These are phyloP conservation scores for Stagonosporopsis cucurbitacearum DNA, from an alignment of 2,329 filamentous ascomycete genomes.

Conservation along the genomic window DNA sequence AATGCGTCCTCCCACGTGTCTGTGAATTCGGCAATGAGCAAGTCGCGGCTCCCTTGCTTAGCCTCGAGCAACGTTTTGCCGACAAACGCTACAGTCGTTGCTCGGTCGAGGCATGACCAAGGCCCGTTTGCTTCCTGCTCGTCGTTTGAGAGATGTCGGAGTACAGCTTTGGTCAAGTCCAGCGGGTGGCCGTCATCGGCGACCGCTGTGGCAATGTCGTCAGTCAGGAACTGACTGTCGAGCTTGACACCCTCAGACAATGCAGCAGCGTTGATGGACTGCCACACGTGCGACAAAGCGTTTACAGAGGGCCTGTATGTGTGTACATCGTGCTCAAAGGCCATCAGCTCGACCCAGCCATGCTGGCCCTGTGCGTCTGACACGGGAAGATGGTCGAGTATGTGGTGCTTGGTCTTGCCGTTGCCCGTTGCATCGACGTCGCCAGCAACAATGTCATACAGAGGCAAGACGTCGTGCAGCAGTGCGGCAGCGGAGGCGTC, in stretches of 20 bases:
- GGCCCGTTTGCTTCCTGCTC: slow-evolving; percentile 34
- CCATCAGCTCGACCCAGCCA: slow-evolving; percentile 60
- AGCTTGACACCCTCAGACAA: slow-evolving; percentile 52
- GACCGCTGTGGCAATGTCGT: slow-evolving; percentile 41
- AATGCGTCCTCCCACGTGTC: slow-evolving; percentile 47
- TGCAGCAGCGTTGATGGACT: slow-evolving; percentile 50
- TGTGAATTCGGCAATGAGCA: slow-evolving; percentile 44
- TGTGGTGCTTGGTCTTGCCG: slow-evolving; percentile 42
- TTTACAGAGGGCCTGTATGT: slow-evolving; percentile 58
- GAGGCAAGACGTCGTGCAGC: slow-evolving; percentile 48
- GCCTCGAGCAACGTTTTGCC: slow-evolving; percentile 42
- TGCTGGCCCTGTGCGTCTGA: slow-evolving; percentile 59
- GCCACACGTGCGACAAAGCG: slow-evolving; percentile 58
- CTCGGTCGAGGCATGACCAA: slow-evolving; percentile 45
- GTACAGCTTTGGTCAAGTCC: slow-evolving; percentile 46
- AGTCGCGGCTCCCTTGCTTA: slow-evolving; percentile 28
- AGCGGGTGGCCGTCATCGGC: slow-evolving; percentile 49
- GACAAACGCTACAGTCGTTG: slow-evolving; percentile 41
- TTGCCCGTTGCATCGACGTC: slow-evolving; percentile 39
- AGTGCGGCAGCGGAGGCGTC: slow-evolving; percentile 44
- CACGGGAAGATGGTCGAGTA: slow-evolving; percentile 60
- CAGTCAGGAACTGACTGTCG: slow-evolving; percentile 45
- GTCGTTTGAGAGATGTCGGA: slow-evolving; percentile 43
- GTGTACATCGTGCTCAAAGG: slow-evolving; percentile 55
- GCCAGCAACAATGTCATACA: slow-evolving; percentile 45